Base-by-base conservation (phyloP, 2,329 filamentous ascomycete genomes). In the Sordariomycetes sp. region DNA sequence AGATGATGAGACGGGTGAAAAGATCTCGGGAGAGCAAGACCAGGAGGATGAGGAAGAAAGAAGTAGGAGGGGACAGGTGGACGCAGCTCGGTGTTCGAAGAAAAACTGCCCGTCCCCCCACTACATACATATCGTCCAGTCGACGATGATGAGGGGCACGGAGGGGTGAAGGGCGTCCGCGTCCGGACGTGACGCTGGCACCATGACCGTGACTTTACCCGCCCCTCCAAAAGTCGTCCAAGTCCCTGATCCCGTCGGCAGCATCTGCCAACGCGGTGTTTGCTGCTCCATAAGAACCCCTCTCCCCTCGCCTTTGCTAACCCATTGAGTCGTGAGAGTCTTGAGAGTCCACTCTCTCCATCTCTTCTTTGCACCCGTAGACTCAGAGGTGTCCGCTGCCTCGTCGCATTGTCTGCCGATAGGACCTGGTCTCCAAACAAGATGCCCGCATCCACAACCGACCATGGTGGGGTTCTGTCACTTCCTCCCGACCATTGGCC, bases 91-190 rank as follows among this genome's bases (percentile, higher is more conserved):
- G n/a, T n/a, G n/a, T n/a, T n/a, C n/a, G n/a, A n/a, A n/a, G n/a
- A n/a, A n/a, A n/a, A n/a, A n/a, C n/a, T n/a, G n/a, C n/a, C n/a
- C n/a, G n/a, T n/a, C n/a, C n/a, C n/a, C n/a, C n/a, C n/a, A n/a
- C n/a, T n/a, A n/a, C n/a, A n/a, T n/a, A n/a, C n/a, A n/a, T n/a
- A n/a, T n/a, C n/a, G n/a, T n/a, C n/a, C n/a, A n/a, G n/a, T n/a
- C n/a, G 17, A 21, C n/a, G n/a, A 32, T 14, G 34, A 20, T 21
- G 30, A 23, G 23, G 21, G 32, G 21, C 28, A 36, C 15, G 21
- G 20, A 29, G 17, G 14, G 30, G 10, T 17, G 14, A 21, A 24
- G 17, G 29, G n/a, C n/a, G 21, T 24, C 21, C 8, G n/a, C 21
- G n/a, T n/a, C 21, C 21, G 21, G 8, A n/a, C n/a, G 21, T 8